Evolutionary conservation across 495 filamentous ascomycete genomes (phyloP).

Genomic region (Penicillium tannophilum): DNA sequence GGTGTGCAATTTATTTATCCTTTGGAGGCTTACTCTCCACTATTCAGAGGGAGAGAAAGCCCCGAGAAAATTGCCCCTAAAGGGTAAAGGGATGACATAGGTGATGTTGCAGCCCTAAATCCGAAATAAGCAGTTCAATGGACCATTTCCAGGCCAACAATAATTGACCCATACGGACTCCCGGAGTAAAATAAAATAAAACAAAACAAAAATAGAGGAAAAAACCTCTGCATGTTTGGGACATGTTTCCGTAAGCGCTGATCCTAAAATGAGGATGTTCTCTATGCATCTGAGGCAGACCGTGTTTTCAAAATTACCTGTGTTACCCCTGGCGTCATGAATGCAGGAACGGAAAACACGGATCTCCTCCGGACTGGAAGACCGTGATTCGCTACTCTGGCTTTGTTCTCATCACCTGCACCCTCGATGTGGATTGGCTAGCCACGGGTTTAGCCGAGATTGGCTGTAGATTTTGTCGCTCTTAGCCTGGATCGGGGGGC

Average conservation of each 20-base stretch:
- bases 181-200: not conserved
- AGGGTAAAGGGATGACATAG: not conserved
- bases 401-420: conserved; percentile 1
- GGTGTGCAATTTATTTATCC: not conserved
- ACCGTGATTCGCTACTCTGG: conserved; percentile 15
- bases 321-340: conserved; percentile 26
- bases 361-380: conserved; percentile 15
- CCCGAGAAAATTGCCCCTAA: not conserved
- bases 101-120: not conserved
- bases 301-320: conserved; percentile 1
- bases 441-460: conserved; percentile 20
- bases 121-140: not conserved
- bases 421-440: conserved; percentile 15
- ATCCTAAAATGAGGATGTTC: conserved; percentile 3
- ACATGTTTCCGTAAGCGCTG: conserved; percentile 1
- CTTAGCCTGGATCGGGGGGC: conserved; percentile 7
- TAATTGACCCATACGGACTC: not conserved
- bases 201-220: not conserved
- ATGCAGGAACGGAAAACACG: conserved; percentile 25
- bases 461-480: conserved; percentile 2
- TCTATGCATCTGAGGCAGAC: conserved; percentile 1
- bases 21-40: not conserved
- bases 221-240: not conserved
- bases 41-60: not conserved
- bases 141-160: not conserved